phyloP scores from a whole-genome alignment of 768 basidiomycete genomes.

The Obba rivulosa region DNA sequence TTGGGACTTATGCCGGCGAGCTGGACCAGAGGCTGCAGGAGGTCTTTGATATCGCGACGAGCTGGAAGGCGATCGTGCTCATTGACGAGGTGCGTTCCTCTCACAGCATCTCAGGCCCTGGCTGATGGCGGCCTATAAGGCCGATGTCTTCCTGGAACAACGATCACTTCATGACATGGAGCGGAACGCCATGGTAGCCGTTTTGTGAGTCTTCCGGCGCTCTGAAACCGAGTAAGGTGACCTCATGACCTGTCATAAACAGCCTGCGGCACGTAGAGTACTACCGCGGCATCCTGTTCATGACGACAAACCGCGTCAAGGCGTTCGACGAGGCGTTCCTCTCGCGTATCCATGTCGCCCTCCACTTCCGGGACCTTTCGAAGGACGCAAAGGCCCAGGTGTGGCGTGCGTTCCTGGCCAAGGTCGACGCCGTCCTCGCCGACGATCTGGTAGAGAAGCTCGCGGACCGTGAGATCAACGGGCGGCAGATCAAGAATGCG shows the following conservation, averaged over 20 bases:
- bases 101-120: background rate
- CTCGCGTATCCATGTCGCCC: conserved; percentile 55
- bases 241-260: too few species aligned
- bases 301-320: conserved; percentile 37
- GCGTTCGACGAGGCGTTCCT: conserved; percentile 67
- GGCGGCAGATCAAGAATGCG: conserved; percentile 66
- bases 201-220: conserved; percentile 27
- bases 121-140: background rate
- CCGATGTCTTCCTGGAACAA: conserved; percentile 57
- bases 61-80: conserved; percentile 29
- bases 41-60: conserved; percentile 27
- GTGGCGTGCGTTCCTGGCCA: conserved; percentile 22
- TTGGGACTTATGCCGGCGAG: conserved; percentile 22
- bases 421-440: conserved; percentile 20
- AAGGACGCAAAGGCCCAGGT: conserved; percentile 17
- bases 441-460: conserved; percentile 38
- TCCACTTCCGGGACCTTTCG: conserved; percentile 25
- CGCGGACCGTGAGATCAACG: conserved; percentile 49
- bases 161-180: conserved; percentile 54
- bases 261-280: conserved; percentile 27
- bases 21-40: conserved; percentile 24
- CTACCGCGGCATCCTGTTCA: conserved; percentile 33
- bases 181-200: conserved; percentile 67
- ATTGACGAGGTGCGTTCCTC: conserved; percentile 15
- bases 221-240: too few species aligned